Percentiles rank a stretch among this genome's conserved stretches.
phyloP scores from a whole-genome alignment of 1,284 basidiomycete species.

The Malassezia equina region DNA sequence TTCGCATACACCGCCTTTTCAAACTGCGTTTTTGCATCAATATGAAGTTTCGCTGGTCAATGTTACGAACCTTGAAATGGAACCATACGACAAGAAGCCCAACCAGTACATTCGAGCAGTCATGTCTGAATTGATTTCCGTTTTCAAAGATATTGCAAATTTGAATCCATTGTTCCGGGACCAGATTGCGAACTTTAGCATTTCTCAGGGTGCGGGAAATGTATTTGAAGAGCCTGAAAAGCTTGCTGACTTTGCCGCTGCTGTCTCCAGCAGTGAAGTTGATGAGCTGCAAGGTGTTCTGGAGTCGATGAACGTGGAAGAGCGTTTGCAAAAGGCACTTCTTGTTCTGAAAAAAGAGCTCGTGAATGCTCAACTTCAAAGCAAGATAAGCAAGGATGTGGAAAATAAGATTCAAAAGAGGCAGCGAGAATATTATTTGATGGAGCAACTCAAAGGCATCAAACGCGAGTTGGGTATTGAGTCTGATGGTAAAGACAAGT shows the following conservation, averaged over 20 bases:
- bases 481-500: slow-evolving; percentile 91
- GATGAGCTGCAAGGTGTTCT: slow-evolving; percentile 86
- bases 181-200: slow-evolving; percentile 92
- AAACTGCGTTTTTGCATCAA: slow-evolving; percentile 81
- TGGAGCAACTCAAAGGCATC: slow-evolving; percentile 97
- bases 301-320: slow-evolving; percentile 74
- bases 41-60: slow-evolving; percentile 82
- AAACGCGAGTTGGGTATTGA: slow-evolving; percentile 98
- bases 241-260: slow-evolving; percentile 93
- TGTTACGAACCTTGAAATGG: slow-evolving; percentile 68
- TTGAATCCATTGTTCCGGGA: slow-evolving; percentile 95
- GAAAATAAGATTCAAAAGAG: slow-evolving; percentile 94
- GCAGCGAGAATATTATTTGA: slow-evolving; percentile 92
- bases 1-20: slow-evolving; percentile 53
- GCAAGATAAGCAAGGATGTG: slow-evolving; percentile 85
- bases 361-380: slow-evolving; percentile 91
- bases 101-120: slow-evolving; percentile 71
- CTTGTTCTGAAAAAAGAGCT: slow-evolving; percentile 94
- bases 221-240: slow-evolving; percentile 98
- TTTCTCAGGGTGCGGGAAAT: slow-evolving; percentile 88
- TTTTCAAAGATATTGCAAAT: slow-evolving; percentile 97
- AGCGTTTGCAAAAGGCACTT: slow-evolving; percentile 78
- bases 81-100: slow-evolving; percentile 73
- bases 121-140: slow-evolving; percentile 90
- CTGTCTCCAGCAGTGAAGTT: slow-evolving; percentile 82